Base-by-base conservation (phyloP, 2,329 filamentous ascomycete species). In the Pyricularia sp. region DNA sequence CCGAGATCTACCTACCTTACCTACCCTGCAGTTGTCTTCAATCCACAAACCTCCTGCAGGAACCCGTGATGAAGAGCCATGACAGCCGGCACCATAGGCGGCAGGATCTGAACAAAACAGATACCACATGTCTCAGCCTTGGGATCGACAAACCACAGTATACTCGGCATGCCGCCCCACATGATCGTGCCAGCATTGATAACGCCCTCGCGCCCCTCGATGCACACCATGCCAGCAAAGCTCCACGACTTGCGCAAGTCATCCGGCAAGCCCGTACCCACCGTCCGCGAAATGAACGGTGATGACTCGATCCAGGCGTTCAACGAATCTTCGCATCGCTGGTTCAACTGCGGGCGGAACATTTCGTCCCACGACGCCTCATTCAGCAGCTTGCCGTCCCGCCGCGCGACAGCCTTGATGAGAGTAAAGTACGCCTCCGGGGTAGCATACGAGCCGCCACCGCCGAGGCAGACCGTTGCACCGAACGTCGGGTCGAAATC, bases 401-500 rank as follows among this genome's bases (percentile, higher is more conserved):
- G 23, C 59, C 59, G 59, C 25, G 59, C 59, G 6, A 63, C 59
- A 3, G 59, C 59, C 25, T 63, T 63, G 59, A 63, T 17, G 25
- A 63, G 17, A 6, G 25, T n/a, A 63, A 63, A 63, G 26, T 28
- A 63, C 25, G 59, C 25, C 59, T 30, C 59, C 23, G 59, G 59
- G 14, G 59, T 63, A 7, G n/a, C 25, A 17, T 20, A 28, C 59
- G 59, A 84, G n/a, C 81, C 85, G 0, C 78, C 83, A 69, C 88
- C 88, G 71, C 88, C 79, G 73, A 63, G 23, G 59, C 59, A 63
- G 59, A 90, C 90, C 25, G 26, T 63, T 17, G 59, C 59, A 63
- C 90, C 78, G 2, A 91, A 77, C 0, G 81, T 80, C 0, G 85
- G 82, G 12, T 91, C 81, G 69, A 90, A 82, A 71, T 85, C 59